phyloP scores from a whole-genome alignment of 2,329 filamentous ascomycete genomes.

The Aspergillus proliferans region DNA sequence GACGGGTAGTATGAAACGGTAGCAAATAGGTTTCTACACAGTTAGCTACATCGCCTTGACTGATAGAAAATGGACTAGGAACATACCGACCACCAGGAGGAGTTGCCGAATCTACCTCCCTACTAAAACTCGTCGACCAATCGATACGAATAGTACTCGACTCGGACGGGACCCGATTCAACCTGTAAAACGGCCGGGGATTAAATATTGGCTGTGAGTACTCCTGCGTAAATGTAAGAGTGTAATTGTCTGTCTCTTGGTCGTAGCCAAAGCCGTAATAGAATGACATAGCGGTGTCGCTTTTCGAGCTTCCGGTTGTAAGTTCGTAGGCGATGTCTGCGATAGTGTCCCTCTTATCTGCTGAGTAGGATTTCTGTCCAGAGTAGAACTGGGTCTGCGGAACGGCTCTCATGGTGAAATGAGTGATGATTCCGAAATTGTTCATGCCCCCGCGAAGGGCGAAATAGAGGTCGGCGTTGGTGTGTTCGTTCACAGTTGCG shows the following conservation, averaged over 20 bases:
- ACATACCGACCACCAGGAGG: constrained; percentile 3
- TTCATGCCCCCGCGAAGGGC: constrained; percentile 33
- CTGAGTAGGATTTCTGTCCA: constrained; percentile 15
- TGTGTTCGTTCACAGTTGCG: constrained; percentile 17
- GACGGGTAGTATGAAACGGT: constrained; percentile 1
- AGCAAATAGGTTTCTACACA: constrained; percentile 3
- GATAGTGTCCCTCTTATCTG: constrained; percentile 2
- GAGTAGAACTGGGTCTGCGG: constrained; percentile 31
- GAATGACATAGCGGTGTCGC: constrained; percentile 2
- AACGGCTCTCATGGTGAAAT: constrained; percentile 30
- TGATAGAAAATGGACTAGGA: not conserved
- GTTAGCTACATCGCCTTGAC: no score
- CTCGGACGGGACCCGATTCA: not conserved
- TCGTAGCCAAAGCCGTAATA: constrained; percentile 2
- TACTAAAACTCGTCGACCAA: not conserved
- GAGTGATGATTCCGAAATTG: constrained; percentile 36
- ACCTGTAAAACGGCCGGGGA: not conserved
- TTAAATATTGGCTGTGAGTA: not conserved
- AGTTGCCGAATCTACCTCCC: constrained; percentile 13
- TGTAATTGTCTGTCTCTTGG: not conserved
- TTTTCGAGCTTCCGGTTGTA: constrained; percentile 2
- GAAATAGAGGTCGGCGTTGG: constrained; percentile 30
- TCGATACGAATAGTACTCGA: not conserved
- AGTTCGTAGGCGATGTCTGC: constrained; percentile 4
- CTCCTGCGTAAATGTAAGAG: not conserved